Conservation (phyloP, 2,329 filamentous ascomycete species). For the Sporothrix luriei region DNA sequence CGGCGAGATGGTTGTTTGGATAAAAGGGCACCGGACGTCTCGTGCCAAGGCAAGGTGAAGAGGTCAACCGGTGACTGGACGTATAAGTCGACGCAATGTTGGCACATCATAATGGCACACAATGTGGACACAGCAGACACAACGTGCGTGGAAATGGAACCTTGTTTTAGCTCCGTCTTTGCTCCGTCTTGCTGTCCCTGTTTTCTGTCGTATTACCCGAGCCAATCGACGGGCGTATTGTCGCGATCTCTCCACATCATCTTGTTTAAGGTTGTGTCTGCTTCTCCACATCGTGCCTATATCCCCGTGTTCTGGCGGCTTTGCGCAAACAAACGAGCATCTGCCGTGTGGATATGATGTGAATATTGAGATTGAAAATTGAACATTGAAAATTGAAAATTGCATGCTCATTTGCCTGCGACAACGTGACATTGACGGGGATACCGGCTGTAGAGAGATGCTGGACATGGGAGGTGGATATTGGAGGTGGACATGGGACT, state of each 20-base stretch:
- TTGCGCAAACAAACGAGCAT: neutral
- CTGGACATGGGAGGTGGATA: too few species aligned
- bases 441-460: neutral
- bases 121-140: neutral
- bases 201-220: slow-evolving; percentile 1
- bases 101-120: too few species aligned
- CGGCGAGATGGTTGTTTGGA: neutral
- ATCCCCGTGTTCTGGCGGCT: slow-evolving; percentile 5
- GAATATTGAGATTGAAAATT: too few species aligned
- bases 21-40: neutral
- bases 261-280: neutral
- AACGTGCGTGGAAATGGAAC: neutral
- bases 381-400: too few species aligned
- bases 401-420: too few species aligned
- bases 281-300: neutral
- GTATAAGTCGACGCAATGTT: too few species aligned
- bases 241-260: neutral
- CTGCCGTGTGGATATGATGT: slow-evolving; percentile 1
- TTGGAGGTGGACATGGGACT: too few species aligned
- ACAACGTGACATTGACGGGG: neutral
- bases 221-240: neutral
- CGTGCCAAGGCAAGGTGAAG: neutral
- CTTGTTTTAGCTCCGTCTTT: neutral
- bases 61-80: too few species aligned
- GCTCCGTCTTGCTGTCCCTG: too few species aligned